These are phyloP conservation scores for Sonneratia alba DNA, from an alignment of 345 rosid species.

Conservation along the genomic window DNA sequence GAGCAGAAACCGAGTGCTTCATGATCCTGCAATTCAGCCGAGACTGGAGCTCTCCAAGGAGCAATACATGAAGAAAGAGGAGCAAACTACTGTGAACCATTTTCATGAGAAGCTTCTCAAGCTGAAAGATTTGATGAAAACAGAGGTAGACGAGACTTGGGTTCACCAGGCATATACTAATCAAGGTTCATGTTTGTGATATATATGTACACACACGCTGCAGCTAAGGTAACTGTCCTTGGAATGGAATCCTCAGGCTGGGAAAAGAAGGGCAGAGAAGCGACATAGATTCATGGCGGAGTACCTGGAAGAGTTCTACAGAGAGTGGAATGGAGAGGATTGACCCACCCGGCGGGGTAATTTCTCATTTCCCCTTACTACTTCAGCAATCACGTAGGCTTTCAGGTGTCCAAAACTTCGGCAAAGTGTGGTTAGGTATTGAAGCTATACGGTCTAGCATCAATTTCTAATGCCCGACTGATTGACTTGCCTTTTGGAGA, in stretches of 20 bases:
- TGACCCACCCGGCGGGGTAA: constrained; percentile 13
- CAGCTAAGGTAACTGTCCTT: background rate
- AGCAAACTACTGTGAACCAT: constrained; percentile 74
- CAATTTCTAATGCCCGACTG: no score
- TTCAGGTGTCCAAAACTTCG: no score
- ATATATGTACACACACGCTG: background rate
- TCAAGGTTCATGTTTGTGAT: background rate
- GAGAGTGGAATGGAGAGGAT: constrained; percentile 69
- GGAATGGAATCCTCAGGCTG: constrained; percentile 43
- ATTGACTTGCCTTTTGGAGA: no score
- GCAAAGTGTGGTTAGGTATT: no score
- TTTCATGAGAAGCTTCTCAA: constrained; percentile 85
- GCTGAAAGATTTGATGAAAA: constrained; percentile 72
- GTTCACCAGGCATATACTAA: background rate
- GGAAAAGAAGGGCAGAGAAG: constrained; percentile 61
- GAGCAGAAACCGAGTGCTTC: constrained; percentile 63
- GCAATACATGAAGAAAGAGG: constrained; percentile 58
- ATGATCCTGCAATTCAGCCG: constrained; percentile 64
- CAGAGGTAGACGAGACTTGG: constrained; percentile 32
- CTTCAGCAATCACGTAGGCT: no score
- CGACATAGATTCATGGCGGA: constrained; percentile 74
- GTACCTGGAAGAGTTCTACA: constrained; percentile 49
- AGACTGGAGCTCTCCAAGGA: constrained; percentile 62
- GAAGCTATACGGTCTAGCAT: no score
- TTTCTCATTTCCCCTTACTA: no score